phyloP scores from a whole-genome alignment of 1,139 yeast species.

The Schizosaccharomyces versatilis region DNA sequence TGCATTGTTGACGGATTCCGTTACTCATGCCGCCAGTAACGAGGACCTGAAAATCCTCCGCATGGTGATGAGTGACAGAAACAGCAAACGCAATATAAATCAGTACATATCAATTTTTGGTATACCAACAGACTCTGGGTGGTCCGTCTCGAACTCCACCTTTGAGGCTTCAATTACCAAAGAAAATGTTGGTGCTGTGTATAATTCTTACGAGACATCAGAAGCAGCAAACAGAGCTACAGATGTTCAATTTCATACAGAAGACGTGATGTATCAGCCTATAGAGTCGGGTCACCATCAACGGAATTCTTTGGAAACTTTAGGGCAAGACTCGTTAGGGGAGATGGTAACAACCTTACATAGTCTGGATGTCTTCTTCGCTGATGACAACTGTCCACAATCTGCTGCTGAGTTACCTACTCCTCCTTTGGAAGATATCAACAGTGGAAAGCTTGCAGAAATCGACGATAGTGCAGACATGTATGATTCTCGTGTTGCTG shows the following conservation, averaged over 20 bases:
- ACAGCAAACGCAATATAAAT: conserved; percentile 27
- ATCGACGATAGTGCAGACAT: not conserved
- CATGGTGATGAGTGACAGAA: conserved; percentile 70
- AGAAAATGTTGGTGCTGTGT: conserved; percentile 86
- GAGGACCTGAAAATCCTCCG: conserved; percentile 78
- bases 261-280: conserved; percentile 14
- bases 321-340: conserved; percentile 37
- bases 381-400: conserved; percentile 31
- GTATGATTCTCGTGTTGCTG: not conserved
- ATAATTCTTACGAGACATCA: conserved; percentile 43
- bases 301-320: conserved; percentile 9
- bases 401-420: not conserved
- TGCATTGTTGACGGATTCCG: conserved; percentile 72
- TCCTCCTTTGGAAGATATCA: too few species aligned
- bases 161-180: conserved; percentile 71
- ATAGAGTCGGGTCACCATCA: conserved; percentile 5
- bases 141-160: conserved; percentile 94
- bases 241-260: conserved; percentile 14
- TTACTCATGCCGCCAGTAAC: conserved; percentile 67
- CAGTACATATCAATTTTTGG: conserved; percentile 81
- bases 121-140: conserved; percentile 89
- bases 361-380: conserved; percentile 77
- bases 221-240: conserved; percentile 14
- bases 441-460: not conserved
- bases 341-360: conserved; percentile 95